These are phyloP conservation scores for Cutaneotrichosporon spelunceum DNA, from an alignment of 1,284 basidiomycete genomes.

Conservation along the genomic window DNA sequence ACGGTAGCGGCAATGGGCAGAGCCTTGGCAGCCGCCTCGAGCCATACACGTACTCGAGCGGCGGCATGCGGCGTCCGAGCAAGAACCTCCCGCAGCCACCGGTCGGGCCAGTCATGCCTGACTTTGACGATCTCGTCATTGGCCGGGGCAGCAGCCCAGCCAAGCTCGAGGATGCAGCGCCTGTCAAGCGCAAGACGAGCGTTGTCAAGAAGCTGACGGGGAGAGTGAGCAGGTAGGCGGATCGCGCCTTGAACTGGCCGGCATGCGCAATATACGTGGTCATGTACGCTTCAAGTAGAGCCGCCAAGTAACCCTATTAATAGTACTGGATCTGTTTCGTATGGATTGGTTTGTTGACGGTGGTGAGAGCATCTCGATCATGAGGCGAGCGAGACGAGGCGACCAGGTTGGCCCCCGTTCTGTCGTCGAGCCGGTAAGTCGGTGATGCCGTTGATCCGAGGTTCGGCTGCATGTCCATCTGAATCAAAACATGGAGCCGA, in stretches of 20 bases:
- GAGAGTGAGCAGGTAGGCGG: conserved; percentile 1
- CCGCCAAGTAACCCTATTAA: background rate
- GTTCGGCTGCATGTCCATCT: too few species aligned
- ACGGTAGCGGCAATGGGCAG: conserved; percentile 3
- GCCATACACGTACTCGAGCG: background rate
- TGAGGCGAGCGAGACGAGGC: too few species aligned
- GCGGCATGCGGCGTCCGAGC: conserved; percentile 12
- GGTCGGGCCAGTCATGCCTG: conserved; percentile 49
- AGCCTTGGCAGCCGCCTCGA: background rate
- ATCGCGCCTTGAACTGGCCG: background rate
- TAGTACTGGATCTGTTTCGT: background rate
- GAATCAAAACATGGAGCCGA: too few species aligned
- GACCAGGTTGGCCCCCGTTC: too few species aligned
- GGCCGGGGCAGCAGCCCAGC: conserved; percentile 6
- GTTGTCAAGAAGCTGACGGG: conserved; percentile 48
- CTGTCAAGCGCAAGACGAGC: conserved; percentile 45
- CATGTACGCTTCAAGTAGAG: background rate
- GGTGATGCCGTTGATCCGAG: too few species aligned
- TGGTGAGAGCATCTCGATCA: background rate
- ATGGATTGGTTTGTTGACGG: background rate
- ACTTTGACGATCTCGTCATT: conserved; percentile 41
- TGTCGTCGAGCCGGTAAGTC: too few species aligned
- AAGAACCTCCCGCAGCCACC: conserved; percentile 44
- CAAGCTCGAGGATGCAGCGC: background rate
- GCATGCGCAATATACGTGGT: background rate